Percentiles rank a stretch among this genome's conserved stretches.
phyloP scores from a whole-genome alignment of 768 basidiomycete species.

The Tephrocybe sp. region DNA sequence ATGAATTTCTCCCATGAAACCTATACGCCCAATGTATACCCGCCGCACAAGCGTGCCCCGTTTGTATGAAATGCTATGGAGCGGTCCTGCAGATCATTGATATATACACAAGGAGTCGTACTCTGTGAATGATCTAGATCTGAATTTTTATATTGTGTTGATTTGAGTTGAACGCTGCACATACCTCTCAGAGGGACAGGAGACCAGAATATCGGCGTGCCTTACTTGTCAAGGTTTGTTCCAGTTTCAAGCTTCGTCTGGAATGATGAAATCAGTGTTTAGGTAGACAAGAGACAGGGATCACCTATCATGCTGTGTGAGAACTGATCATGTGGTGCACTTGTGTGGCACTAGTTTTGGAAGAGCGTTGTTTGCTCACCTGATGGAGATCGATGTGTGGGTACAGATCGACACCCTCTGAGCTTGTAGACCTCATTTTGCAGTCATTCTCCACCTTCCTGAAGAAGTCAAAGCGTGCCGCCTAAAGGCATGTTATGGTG shows the following conservation, averaged over 20 bases:
- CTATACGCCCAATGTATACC: constrained; percentile 3
- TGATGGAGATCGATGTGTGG: no score
- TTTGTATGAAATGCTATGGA: neutral
- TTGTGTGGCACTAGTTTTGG: no score
- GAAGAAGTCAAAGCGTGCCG: no score
- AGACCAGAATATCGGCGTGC: neutral
- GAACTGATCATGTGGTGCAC: no score
- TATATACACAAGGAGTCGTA: neutral
- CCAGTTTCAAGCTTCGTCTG: neutral
- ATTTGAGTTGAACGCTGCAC: neutral
- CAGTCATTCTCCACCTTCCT: no score
- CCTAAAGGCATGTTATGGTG: no score
- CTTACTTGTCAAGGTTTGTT: constrained; percentile 1
- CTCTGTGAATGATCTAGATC: neutral
- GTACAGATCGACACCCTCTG: no score
- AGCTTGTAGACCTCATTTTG: no score
- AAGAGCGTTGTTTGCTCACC: no score
- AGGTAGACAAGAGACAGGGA: neutral
- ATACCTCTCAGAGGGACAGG: neutral
- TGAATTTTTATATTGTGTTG: neutral
- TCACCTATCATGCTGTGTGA: no score
- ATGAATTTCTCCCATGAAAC: constrained; percentile 3
- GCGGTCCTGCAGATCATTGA: constrained; percentile 1
- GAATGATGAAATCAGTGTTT: neutral
- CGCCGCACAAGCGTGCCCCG: constrained; percentile 7